Conservation (phyloP, 2,329 filamentous ascomycete species). For the Colletotrichum brevisporum region DNA sequence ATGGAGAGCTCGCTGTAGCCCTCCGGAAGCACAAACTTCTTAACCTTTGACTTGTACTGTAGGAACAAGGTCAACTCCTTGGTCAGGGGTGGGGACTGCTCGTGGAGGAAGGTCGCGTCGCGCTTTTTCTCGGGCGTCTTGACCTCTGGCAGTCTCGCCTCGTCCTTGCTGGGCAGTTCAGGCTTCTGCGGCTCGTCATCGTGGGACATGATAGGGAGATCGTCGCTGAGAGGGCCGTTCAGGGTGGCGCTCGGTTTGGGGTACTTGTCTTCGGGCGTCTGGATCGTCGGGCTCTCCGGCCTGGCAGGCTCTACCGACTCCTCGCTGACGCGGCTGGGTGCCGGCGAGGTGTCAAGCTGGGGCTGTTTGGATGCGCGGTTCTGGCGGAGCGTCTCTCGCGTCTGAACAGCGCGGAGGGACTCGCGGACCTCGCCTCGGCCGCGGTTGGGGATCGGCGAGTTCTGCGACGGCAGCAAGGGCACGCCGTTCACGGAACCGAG, state of each 20-base stretch:
- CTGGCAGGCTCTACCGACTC: constrained; percentile 55
- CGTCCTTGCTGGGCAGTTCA: constrained; percentile 42
- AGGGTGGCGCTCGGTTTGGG: constrained; percentile 69
- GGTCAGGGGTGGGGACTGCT: constrained; percentile 76
- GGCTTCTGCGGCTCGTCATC: constrained; percentile 46
- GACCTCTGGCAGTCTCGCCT: constrained; percentile 45
- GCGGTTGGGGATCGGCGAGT: constrained; percentile 86
- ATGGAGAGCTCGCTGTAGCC: constrained; percentile 88
- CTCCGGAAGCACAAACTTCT: constrained; percentile 92
- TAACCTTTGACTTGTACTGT: constrained; percentile 97
- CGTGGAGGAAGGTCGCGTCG: constrained; percentile 67
- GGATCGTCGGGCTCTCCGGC: constrained; percentile 61
- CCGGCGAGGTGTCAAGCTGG: constrained; percentile 71
- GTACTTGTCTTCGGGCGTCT: constrained; percentile 78
- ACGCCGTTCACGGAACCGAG: constrained; percentile 87
- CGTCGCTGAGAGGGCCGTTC: constrained; percentile 69
- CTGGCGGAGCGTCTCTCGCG: constrained; percentile 64
- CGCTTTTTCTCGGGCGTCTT: constrained; percentile 61
- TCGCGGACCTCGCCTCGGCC: constrained; percentile 85
- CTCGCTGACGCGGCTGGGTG: constrained; percentile 74
- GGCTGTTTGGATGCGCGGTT: constrained; percentile 61
- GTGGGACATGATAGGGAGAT: constrained; percentile 53
- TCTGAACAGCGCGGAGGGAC: constrained; percentile 79
- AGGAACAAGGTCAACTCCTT: constrained; percentile 95
- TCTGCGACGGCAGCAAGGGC: constrained; percentile 87